Evolutionary conservation across 2,329 filamentous ascomycete genomes (phyloP), one percentile per base, ranked within the genome.

Genomic region (Penicillium sp.): DNA sequence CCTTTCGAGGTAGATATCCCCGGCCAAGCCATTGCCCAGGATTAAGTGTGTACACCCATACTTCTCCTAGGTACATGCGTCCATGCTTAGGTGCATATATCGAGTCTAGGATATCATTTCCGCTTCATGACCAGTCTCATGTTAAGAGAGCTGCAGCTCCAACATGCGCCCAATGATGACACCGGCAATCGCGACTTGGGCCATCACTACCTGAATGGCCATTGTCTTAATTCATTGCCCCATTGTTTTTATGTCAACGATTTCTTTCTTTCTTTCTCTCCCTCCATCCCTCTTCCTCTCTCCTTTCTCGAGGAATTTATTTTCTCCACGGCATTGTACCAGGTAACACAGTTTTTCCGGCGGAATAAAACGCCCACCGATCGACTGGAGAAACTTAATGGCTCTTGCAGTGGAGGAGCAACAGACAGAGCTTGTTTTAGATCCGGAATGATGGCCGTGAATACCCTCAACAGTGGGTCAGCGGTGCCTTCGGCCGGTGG

Each of bases 401-500:
- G 13, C 13, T 21, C 39, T 45, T 33, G 32, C 33, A 24, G 39
- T 21, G 21, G 24, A 18, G 10, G n/a, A 37, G 32, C 20, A 34
- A 49, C 15, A 41, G 24, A 46, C 47, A 55, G n/a, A n/a, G 53
- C 49, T 54, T 56, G 49, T 51, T 54, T 47, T 37, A 45, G 37
- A 34, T 17, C 36, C 48, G 44, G 45, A 44, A 49, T 36, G 32
- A 46, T 45, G 58, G 49, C 52, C 52, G 51, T 44, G 51, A 52
- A 50, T 51, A 54, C 46, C 36, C 50, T 50, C 47, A 44, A n/a
- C 43, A 29, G 52, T 57, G 55, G 59, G 44, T 58, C 57, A 12
- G 30, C 41, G 24, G 43, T 37, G 23, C 41, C 52, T 54, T 59
- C 59, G 53, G 59, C 55, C 60, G 54, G 59, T 63, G 59, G 60